phyloP scores from a whole-genome alignment of 768 basidiomycete species.

The Coprinellus micaceus region DNA sequence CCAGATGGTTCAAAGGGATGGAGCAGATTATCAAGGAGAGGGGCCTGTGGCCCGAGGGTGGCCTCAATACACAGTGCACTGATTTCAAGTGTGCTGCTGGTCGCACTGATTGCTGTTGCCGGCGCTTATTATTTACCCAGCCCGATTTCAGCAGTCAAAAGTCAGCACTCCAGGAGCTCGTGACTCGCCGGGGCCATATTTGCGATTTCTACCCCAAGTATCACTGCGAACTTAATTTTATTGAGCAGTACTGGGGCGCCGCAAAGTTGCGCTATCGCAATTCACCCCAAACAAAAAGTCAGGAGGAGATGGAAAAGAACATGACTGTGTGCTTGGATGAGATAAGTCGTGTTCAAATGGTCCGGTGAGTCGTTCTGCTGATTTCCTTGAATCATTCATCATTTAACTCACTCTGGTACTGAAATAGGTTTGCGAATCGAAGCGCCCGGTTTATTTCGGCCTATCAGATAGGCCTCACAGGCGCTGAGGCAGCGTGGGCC shows the following conservation, averaged over 20 bases:
- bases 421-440: conserved; percentile 1
- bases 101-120: conserved; percentile 27
- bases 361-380: not conserved
- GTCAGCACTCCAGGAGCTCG: conserved; percentile 17
- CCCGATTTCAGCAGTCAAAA: conserved; percentile 19
- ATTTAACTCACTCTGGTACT: not conserved
- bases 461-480: conserved; percentile 1
- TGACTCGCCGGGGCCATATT: conserved; percentile 13
- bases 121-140: conserved; percentile 16
- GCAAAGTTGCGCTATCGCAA: not conserved
- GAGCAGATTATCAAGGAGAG: conserved; percentile 26
- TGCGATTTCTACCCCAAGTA: conserved; percentile 28
- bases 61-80: conserved; percentile 22
- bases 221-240: conserved; percentile 36
- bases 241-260: conserved; percentile 48
- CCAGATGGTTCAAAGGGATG: conserved; percentile 37
- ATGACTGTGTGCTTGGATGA: not conserved
- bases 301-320: not conserved
- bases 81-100: conserved; percentile 27
- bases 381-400: not conserved
- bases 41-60: conserved; percentile 18
- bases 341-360: not conserved
- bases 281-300: no score
- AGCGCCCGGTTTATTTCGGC: conserved; percentile 4
- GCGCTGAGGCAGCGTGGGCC: conserved; percentile 9